These are phyloP conservation scores for Phoma sp. DNA, from an alignment of 2,329 filamentous ascomycete species.

Conservation along the genomic window DNA sequence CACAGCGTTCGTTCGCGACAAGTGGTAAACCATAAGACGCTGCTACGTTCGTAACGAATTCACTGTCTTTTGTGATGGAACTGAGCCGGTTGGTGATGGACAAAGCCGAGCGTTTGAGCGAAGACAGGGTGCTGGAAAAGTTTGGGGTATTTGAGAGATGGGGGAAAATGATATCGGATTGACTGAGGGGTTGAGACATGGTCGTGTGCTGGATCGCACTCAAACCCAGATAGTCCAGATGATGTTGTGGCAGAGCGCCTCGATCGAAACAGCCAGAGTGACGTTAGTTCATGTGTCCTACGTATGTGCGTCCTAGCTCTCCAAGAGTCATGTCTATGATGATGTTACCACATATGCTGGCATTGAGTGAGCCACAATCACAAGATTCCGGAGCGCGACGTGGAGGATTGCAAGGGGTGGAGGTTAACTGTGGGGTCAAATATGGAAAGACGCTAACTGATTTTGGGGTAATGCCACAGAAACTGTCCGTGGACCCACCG, in stretches of 20 bases:
- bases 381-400: not conserved
- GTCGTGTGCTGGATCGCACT: not conserved
- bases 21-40: slow-evolving; percentile 69
- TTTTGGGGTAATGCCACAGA: not conserved
- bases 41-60: slow-evolving; percentile 72
- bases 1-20: slow-evolving; percentile 92
- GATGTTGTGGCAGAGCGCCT: not conserved
- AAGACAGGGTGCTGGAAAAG: slow-evolving; percentile 67
- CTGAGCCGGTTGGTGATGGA: slow-evolving; percentile 81
- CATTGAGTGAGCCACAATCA: too few relatives aligned
- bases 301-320: not conserved
- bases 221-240: not conserved
- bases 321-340: not conserved
- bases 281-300: too few relatives aligned
- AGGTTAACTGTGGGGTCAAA: not conserved
- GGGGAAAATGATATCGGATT: slow-evolving; percentile 61
- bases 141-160: slow-evolving; percentile 70
- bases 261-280: too few relatives aligned
- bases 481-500: not conserved
- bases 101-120: slow-evolving; percentile 78
- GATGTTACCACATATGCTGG: not conserved
- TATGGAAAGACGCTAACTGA: not conserved
- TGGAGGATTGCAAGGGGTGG: not conserved
- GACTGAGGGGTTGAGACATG: slow-evolving; percentile 38
- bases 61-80: slow-evolving; percentile 79